Evolutionary conservation across 495 filamentous ascomycete genomes (phyloP).

Genomic region (Letharia lupina): DNA sequence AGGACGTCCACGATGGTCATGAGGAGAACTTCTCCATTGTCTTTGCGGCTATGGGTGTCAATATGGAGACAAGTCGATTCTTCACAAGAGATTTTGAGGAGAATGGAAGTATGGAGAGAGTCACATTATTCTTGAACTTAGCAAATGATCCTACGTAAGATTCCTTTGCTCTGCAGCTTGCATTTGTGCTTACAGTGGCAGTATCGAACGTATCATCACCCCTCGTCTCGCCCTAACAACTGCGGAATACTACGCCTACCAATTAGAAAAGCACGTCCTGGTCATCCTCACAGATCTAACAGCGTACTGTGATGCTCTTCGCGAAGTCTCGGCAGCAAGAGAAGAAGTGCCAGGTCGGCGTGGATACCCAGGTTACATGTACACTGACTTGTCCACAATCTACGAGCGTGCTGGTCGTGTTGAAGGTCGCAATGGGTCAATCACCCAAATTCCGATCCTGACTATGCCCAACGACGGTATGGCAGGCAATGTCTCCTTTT

Average conservation of each 20-base stretch:
- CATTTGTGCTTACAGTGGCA: constrained; percentile 32
- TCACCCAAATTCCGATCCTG: constrained; percentile 97
- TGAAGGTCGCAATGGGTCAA: constrained; percentile 91
- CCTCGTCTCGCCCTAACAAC: constrained; percentile 97
- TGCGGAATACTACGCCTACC: constrained; percentile 99
- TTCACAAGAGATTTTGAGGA: constrained; percentile 99
- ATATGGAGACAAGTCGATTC: constrained; percentile 97
- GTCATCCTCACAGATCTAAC: constrained; percentile 98
- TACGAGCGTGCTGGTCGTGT: constrained; percentile 99
- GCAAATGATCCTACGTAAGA: constrained; percentile 96
- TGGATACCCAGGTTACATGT: constrained; percentile 99
- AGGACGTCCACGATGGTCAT: constrained; percentile 92
- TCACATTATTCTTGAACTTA: constrained; percentile 95
- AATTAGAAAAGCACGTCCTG: constrained; percentile 98
- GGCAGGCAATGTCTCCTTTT: constrained; percentile 12
- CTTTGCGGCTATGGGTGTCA: constrained; percentile 99
- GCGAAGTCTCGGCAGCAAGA: constrained; percentile 93
- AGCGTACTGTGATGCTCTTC: constrained; percentile 96
- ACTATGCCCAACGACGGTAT: constrained; percentile 98
- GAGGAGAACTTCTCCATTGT: constrained; percentile 99
- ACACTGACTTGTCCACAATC: constrained; percentile 99
- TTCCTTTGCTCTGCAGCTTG: not conserved
- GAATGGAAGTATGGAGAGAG: constrained; percentile 96
- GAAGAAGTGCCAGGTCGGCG: constrained; percentile 99
- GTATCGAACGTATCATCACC: constrained; percentile 99